These are phyloP conservation scores for Penicillium lividum DNA, from an alignment of 495 filamentous ascomycete species.

Conservation along the genomic window DNA sequence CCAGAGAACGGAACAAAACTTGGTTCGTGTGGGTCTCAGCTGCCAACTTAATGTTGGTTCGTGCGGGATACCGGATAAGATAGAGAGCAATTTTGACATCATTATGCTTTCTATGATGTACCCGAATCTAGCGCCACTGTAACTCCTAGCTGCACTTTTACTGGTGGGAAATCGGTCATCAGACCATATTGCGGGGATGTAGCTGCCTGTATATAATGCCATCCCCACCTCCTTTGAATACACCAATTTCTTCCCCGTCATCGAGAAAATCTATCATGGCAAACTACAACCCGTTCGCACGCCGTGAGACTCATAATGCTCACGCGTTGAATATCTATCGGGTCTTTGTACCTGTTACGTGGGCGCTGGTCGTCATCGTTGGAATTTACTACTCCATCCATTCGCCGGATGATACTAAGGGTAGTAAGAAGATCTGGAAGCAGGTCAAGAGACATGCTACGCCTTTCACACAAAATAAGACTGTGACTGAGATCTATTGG, in stretches of 20 bases:
- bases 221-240: conserved; percentile 1
- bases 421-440: conserved; percentile 63
- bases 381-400: conserved; percentile 69
- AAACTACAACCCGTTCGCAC: conserved; percentile 67
- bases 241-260: neutral
- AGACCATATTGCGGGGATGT: conserved; percentile 2
- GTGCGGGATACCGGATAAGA: neutral
- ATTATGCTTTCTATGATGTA: neutral
- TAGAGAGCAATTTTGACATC: conserved; percentile 10
- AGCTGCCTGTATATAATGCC: conserved; percentile 11
- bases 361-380: conserved; percentile 66
- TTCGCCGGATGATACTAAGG: conserved; percentile 58
- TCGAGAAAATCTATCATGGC: conserved; percentile 18
- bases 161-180: neutral
- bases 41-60: conserved; percentile 8
- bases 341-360: conserved; percentile 67
- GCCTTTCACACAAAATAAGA: conserved; percentile 71
- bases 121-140: conserved; percentile 4
- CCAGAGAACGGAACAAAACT: neutral
- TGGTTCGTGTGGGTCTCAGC: conserved; percentile 2
- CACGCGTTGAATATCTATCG: conserved; percentile 60
- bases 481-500: conserved; percentile 79
- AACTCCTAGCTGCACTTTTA: neutral
- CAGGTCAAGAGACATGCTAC: conserved; percentile 65
- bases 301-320: conserved; percentile 58